Evolutionary conservation across 2,329 filamentous ascomycete species (phyloP).

Genomic region (Phaeosphaeria sp.): DNA sequence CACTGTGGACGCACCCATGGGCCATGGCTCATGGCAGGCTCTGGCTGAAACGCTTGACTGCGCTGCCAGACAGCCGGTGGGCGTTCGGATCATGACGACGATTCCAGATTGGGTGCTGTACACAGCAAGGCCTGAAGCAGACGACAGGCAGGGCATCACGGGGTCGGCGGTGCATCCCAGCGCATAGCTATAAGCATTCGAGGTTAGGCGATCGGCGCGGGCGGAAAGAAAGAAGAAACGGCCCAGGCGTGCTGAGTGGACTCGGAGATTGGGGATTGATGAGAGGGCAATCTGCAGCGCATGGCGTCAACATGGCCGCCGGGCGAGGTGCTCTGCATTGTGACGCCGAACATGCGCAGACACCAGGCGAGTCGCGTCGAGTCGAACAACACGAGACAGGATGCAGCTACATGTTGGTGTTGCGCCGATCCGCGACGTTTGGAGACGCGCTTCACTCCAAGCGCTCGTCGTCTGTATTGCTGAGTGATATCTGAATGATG

Average conservation of each 20-base stretch:
- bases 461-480: conserved; percentile 12
- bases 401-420: neutral
- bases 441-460: neutral
- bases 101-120: conserved; percentile 2
- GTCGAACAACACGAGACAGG: neutral
- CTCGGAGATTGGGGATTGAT: conserved; percentile 18
- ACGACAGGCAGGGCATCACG: conserved; percentile 4
- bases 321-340: neutral
- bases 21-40: neutral
- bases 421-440: conserved; percentile 1
- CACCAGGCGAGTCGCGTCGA: conserved; percentile 1
- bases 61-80: conserved; percentile 1
- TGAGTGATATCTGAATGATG: conserved; percentile 46
- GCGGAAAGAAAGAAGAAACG: conserved; percentile 8
- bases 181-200: neutral
- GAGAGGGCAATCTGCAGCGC: conserved; percentile 13
- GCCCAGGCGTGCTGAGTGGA: conserved; percentile 1
- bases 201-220: conserved; percentile 18
- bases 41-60: neutral
- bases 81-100: neutral
- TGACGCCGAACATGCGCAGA: conserved; percentile 3
- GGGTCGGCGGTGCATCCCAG: conserved; percentile 6
- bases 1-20: conserved; percentile 4
- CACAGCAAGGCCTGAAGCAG: conserved; percentile 8
- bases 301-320: conserved; percentile 4